phyloP scores from a whole-genome alignment of 139 green algal genomes.

The Chlorella sp. region DNA sequence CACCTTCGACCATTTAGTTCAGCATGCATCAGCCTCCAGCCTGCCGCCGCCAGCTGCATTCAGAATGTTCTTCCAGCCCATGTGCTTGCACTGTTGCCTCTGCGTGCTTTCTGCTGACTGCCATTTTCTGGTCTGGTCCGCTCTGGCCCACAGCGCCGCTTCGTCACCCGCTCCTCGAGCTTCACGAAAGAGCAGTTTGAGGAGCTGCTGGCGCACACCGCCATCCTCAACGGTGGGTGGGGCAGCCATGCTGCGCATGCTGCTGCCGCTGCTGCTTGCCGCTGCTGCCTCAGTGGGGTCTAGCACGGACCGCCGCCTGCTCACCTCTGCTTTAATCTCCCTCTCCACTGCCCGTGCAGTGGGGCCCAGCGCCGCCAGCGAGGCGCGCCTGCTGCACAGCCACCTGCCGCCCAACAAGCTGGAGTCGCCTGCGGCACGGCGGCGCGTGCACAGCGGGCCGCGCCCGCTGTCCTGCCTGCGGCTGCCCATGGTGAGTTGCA shows the following conservation, averaged over 20 bases:
- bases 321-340: too few relatives aligned
- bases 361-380: neutral
- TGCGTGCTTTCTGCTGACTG: too few relatives aligned
- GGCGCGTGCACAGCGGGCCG: too few relatives aligned
- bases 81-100: too few relatives aligned
- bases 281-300: too few relatives aligned
- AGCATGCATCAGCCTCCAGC: too few relatives aligned
- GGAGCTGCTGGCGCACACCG: slow-evolving; percentile 7
- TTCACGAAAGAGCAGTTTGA: slow-evolving; percentile 33
- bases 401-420: slow-evolving; percentile 26
- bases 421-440: neutral
- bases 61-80: too few relatives aligned
- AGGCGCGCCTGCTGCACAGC: neutral
- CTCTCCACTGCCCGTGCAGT: neutral
- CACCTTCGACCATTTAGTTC: too few relatives aligned
- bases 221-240: neutral
- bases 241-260: too few relatives aligned
- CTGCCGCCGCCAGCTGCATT: too few relatives aligned
- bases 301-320: too few relatives aligned
- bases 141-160: slow-evolving; percentile 7
- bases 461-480: neutral
- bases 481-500: neutral
- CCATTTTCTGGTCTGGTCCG: too few relatives aligned
- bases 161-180: slow-evolving; percentile 27
- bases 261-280: neutral